Evolutionary conservation across 108 stramenopile genomes (phyloP).

Genomic region (Pseudonitzschia pungens): DNA sequence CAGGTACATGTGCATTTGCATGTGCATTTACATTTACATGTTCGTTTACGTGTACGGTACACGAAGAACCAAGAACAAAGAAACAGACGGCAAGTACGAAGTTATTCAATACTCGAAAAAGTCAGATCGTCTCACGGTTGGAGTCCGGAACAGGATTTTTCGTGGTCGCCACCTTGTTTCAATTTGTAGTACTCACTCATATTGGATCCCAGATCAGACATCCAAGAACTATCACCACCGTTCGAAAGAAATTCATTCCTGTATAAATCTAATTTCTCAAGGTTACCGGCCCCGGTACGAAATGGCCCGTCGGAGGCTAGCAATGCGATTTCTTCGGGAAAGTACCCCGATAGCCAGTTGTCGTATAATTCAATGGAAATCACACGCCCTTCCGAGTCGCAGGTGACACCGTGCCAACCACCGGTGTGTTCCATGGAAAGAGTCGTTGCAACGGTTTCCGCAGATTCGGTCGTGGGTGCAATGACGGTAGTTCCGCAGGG

Average conservation of each 20-base stretch:
- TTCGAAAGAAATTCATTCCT: slow-evolving; percentile 25
- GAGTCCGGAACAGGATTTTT: background rate
- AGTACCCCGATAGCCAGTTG: slow-evolving; percentile 29
- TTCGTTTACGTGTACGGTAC: background rate
- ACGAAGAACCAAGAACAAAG: background rate
- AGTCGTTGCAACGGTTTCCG: background rate
- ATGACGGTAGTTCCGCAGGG: slow-evolving; percentile 3
- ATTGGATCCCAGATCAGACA: slow-evolving; percentile 24
- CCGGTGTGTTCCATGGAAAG: background rate
- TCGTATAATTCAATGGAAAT: slow-evolving; percentile 9
- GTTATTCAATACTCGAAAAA: no score
- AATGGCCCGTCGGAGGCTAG: slow-evolving; percentile 22
- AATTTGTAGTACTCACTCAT: slow-evolving; percentile 23
- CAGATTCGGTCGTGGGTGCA: background rate
- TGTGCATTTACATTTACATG: background rate
- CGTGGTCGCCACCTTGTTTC: no score
- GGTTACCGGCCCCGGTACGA: slow-evolving; percentile 29
- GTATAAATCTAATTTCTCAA: slow-evolving; percentile 23
- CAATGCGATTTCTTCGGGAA: slow-evolving; percentile 31
- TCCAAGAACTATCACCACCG: slow-evolving; percentile 17
- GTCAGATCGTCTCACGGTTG: background rate
- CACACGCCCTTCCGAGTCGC: slow-evolving; percentile 19
- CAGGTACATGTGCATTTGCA: no score
- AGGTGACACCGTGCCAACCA: slow-evolving; percentile 22
- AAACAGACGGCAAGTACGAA: background rate